A percentile compares a stretch with the other conserved stretches of the same genome.
Conservation (phyloP, 1,139 yeast genomes). For the Saccharomyces hybrid region DNA sequence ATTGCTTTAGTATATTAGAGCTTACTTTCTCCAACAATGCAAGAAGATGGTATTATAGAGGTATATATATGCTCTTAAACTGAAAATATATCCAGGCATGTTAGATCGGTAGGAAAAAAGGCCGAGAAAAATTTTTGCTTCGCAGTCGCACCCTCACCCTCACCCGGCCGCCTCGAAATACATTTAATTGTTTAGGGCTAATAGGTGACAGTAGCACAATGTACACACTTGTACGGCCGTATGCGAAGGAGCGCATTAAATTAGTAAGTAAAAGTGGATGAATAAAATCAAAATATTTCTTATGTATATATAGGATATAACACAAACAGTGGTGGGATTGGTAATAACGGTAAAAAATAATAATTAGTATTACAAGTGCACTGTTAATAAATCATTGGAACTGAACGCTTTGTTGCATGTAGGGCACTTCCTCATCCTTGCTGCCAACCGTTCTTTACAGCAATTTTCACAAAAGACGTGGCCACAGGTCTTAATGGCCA, state of each 20-base stretch:
- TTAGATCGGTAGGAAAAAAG: too few relatives aligned
- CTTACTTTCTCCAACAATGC: too few relatives aligned
- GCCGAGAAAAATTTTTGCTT: too few relatives aligned
- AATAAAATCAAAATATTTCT: not conserved
- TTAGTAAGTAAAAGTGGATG: too few relatives aligned
- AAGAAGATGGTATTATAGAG: not conserved
- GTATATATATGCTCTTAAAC: too few relatives aligned
- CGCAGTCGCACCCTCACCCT: not conserved
- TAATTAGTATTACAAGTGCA: conserved; percentile 50
- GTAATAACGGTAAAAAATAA: not conserved
- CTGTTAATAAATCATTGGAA: conserved; percentile 67
- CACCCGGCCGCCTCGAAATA: not conserved
- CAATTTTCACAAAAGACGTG: conserved; percentile 88
- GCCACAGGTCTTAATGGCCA: conserved; percentile 87
- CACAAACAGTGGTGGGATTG: not conserved
- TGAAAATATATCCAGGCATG: not conserved
- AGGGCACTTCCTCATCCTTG: conserved; percentile 91
- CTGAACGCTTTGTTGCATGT: conserved; percentile 88
- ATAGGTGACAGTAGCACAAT: not conserved
- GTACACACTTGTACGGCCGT: too few relatives aligned
- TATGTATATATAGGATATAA: not conserved
- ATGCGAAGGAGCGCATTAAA: too few relatives aligned
- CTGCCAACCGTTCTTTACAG: conserved; percentile 79
- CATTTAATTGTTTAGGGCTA: not conserved
- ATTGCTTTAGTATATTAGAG: too few relatives aligned